A percentile compares a stretch with the other conserved stretches of the same genome.
Evolutionary conservation across 306 rosid species (phyloP).

Genomic region (Leucaena leucocephala): DNA sequence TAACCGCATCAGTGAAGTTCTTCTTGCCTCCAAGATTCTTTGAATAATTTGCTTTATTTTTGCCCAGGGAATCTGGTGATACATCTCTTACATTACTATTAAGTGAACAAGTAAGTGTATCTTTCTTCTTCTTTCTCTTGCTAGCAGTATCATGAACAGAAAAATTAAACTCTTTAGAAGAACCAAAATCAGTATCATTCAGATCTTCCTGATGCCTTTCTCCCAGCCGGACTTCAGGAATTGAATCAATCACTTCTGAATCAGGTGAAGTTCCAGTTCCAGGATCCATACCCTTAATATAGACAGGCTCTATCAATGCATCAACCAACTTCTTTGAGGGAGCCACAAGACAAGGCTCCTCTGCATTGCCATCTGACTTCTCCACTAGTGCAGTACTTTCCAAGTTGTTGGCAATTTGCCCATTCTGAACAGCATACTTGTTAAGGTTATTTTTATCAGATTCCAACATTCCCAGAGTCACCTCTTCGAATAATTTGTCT

Average conservation of each 20-base stretch:
- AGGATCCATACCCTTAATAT: constrained; percentile 64
- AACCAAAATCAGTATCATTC: constrained; percentile 50
- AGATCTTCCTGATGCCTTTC: constrained; percentile 55
- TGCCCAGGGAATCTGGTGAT: constrained; percentile 41
- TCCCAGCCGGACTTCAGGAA: constrained; percentile 63
- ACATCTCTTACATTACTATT: constrained; percentile 44
- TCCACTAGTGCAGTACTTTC: constrained; percentile 42
- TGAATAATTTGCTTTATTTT: constrained; percentile 51
- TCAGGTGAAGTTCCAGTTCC: constrained; percentile 99
- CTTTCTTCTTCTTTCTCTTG: constrained; percentile 64
- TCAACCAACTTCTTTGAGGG: constrained; percentile 52
- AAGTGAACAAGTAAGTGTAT: constrained; percentile 41
- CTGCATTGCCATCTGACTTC: constrained; percentile 50
- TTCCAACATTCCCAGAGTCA: constrained; percentile 35
- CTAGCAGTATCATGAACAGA: constrained; percentile 40
- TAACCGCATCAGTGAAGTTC: constrained; percentile 35
- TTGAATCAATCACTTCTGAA: constrained; percentile 84
- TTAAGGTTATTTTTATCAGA: constrained; percentile 41
- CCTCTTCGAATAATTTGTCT: constrained; percentile 35
- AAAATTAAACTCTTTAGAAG: constrained; percentile 53
- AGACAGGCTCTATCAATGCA: constrained; percentile 54
- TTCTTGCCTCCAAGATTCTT: constrained; percentile 53
- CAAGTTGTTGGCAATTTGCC: constrained; percentile 51
- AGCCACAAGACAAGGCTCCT: constrained; percentile 44
- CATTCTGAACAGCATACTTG: constrained; percentile 50